Percentiles rank a stretch among this genome's conserved stretches.
These are phyloP conservation scores for Penicillium macrosclerotiorum DNA, from an alignment of 495 filamentous ascomycete genomes.

Conservation along the genomic window DNA sequence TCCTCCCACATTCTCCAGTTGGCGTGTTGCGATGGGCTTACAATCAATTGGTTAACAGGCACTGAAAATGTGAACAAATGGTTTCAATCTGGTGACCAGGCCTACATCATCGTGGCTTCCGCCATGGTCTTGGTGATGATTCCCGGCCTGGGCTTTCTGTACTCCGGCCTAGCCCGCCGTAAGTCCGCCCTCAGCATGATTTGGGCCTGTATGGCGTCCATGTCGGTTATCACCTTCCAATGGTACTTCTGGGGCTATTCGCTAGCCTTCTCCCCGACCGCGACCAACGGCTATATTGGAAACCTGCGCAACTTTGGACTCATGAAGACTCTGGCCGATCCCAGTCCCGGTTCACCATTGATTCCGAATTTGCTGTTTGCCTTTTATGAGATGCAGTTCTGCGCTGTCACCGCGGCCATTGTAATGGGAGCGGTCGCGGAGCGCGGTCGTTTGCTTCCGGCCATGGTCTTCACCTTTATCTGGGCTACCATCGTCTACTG, in stretches of 20 bases:
- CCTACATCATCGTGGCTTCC: slow-evolving; percentile 87
- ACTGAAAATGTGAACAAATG: slow-evolving; percentile 86
- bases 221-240: slow-evolving; percentile 66
- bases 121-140: slow-evolving; percentile 96
- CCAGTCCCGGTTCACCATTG: slow-evolving; percentile 61
- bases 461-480: slow-evolving; percentile 91
- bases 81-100: slow-evolving; percentile 69
- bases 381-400: slow-evolving; percentile 94
- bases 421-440: slow-evolving; percentile 90
- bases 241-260: slow-evolving; percentile 79
- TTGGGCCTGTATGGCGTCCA: slow-evolving; percentile 65
- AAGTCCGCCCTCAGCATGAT: slow-evolving; percentile 70
- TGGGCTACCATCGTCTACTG: slow-evolving; percentile 99
- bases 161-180: slow-evolving; percentile 62
- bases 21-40: too few species aligned
- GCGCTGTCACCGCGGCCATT: slow-evolving; percentile 87
- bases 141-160: slow-evolving; percentile 69
- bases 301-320: slow-evolving; percentile 64
- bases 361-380: slow-evolving; percentile 63
- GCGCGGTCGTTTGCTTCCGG: slow-evolving; percentile 89
- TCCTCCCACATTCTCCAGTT: too few species aligned
- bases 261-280: slow-evolving; percentile 63
- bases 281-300: slow-evolving; percentile 65
- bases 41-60: slow-evolving; percentile 40
- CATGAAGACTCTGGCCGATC: slow-evolving; percentile 60